Evolutionary conservation across 805 yeast genomes (phyloP).

Genomic region (Ogataea wickerhamii): DNA sequence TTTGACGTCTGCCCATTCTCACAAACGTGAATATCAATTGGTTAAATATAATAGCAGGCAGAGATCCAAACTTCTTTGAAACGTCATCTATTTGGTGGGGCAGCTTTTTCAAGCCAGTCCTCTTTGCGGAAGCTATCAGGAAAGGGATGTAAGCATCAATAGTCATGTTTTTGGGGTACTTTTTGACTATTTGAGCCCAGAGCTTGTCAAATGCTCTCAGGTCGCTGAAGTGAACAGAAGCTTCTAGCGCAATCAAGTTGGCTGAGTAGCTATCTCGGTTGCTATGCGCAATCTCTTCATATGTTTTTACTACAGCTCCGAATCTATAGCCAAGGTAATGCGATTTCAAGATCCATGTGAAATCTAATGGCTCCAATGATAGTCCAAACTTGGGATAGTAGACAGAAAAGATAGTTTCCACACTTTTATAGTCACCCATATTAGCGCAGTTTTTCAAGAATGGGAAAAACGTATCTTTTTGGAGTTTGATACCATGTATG

Average conservation of each 20-base stretch:
- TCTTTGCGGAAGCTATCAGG: slow-evolving; percentile 21
- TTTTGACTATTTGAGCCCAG: slow-evolving; percentile 17
- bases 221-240: slow-evolving; percentile 18
- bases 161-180: slow-evolving; percentile 12
- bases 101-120: slow-evolving; percentile 13
- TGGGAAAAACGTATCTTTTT: slow-evolving; percentile 15
- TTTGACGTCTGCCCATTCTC: slow-evolving; percentile 16
- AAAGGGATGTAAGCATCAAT: slow-evolving; percentile 18
- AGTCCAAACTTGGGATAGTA: slow-evolving; percentile 26
- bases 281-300: slow-evolving; percentile 7
- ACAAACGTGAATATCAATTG: slow-evolving; percentile 26
- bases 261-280: slow-evolving; percentile 14
- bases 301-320: slow-evolving; percentile 18
- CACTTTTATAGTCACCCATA: slow-evolving; percentile 25
- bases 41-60: slow-evolving; percentile 25
- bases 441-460: slow-evolving; percentile 18
- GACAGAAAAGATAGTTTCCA: slow-evolving; percentile 18
- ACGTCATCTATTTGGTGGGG: slow-evolving; percentile 17
- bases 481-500: slow-evolving; percentile 8
- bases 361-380: slow-evolving; percentile 14
- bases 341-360: slow-evolving; percentile 24
- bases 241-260: slow-evolving; percentile 21
- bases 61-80: slow-evolving; percentile 4
- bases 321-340: slow-evolving; percentile 24
- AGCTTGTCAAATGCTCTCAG: slow-evolving; percentile 15